Percentiles rank a stretch among this genome's conserved stretches.
Evolutionary conservation across 495 filamentous ascomycete species (phyloP).

Genomic region (Tuber aestivum): DNA sequence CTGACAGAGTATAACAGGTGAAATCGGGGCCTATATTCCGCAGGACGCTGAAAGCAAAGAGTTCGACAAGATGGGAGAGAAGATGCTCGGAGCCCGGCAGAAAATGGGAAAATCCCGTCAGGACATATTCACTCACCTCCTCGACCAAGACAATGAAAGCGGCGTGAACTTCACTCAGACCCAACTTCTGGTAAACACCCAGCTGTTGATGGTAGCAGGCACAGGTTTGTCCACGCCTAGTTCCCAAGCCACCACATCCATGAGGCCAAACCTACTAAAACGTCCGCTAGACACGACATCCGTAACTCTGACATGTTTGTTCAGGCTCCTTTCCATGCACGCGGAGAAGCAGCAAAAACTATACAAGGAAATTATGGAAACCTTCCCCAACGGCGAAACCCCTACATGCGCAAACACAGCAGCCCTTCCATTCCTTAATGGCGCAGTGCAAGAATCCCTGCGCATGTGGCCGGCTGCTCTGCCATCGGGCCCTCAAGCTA

Average conservation of each 20-base stretch:
- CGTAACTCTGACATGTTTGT: not conserved
- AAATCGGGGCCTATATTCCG: slow-evolving; percentile 25
- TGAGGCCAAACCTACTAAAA: slow-evolving; percentile 7
- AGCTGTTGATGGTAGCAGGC: slow-evolving; percentile 30
- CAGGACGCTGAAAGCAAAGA: slow-evolving; percentile 11
- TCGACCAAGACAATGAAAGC: slow-evolving; percentile 14
- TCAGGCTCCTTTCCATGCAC: slow-evolving; percentile 1
- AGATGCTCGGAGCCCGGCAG: slow-evolving; percentile 16
- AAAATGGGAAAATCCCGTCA: slow-evolving; percentile 19
- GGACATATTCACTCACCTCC: slow-evolving; percentile 30
- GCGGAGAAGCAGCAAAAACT: slow-evolving; percentile 31
- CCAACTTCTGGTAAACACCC: slow-evolving; percentile 25
- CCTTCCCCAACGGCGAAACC: slow-evolving; percentile 16
- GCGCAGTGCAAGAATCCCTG: slow-evolving; percentile 52
- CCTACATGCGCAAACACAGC: slow-evolving; percentile 29
- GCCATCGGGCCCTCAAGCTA: slow-evolving; percentile 46
- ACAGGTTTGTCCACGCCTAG: slow-evolving; percentile 18
- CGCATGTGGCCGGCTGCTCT: slow-evolving; percentile 50
- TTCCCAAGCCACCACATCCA: slow-evolving; percentile 3
- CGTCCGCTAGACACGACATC: not conserved
- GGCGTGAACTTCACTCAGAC: slow-evolving; percentile 12
- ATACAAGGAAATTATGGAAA: slow-evolving; percentile 39
- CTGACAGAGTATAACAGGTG: slow-evolving; percentile 16
- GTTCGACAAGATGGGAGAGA: slow-evolving; percentile 11
- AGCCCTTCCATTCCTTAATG: slow-evolving; percentile 44